Percentiles rank a stretch among this genome's conserved stretches.
These are phyloP conservation scores for Eremochloa ophiuroides DNA, from an alignment of 176 grass and related monocot genomes.

Conservation along the genomic window DNA sequence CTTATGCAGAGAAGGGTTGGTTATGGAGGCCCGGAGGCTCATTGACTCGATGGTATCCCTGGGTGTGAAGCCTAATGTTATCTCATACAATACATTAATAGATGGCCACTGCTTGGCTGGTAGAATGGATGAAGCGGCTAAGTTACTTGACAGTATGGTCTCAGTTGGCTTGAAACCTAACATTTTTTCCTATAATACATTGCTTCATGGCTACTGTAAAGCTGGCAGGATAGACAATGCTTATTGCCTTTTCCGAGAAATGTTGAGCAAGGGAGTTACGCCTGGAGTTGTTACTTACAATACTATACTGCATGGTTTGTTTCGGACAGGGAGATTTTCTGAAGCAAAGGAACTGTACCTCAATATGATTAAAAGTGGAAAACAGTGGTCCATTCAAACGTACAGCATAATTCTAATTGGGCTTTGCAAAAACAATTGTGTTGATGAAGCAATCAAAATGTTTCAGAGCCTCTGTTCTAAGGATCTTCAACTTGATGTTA, in stretches of 20 bases:
- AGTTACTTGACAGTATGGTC: neutral
- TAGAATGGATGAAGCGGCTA: neutral
- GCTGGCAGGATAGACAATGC: neutral
- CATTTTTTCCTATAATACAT: neutral
- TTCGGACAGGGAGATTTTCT: neutral
- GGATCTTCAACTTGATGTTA: neutral
- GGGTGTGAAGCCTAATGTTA: neutral
- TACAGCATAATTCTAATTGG: neutral
- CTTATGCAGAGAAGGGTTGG: too few species aligned
- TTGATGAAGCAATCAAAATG: neutral
- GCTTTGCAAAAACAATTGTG: neutral
- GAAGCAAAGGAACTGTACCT: too few species aligned
- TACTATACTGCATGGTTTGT: neutral
- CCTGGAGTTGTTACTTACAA: neutral
- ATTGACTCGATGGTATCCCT: neutral
- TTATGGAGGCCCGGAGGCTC: neutral
- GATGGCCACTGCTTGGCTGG: neutral
- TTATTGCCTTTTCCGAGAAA: neutral
- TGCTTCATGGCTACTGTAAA: neutral
- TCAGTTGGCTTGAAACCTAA: neutral
- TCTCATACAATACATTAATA: neutral
- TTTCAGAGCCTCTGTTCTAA: neutral
- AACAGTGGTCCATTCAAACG: neutral
- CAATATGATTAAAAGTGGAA: neutral
- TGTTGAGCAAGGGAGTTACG: neutral